Base-by-base conservation (phyloP, 1,284 basidiomycete species). In the Schizophyllum amplum region DNA sequence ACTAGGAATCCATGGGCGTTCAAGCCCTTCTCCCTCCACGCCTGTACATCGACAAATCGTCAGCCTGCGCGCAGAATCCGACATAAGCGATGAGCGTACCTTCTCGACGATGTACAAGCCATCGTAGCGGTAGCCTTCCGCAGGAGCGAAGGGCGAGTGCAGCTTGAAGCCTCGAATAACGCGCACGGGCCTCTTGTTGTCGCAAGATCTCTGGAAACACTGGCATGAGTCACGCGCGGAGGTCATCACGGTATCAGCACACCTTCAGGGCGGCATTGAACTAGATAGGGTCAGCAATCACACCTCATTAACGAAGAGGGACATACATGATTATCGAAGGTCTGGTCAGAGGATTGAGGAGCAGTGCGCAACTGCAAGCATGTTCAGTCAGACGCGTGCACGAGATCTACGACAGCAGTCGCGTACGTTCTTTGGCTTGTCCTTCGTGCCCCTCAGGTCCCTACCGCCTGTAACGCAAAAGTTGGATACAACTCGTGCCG, bases 101-200 rank as follows among this genome's bases (percentile, higher is more conserved):
- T 83, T 83, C 68, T 87, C 86, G 5, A 91, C 86, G 1, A 68
- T 72, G 66, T 94, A 94, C 24, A 94, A 73, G 0, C 92, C 92
- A 63, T 92, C 87, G 66, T 94, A 94, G 9, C 91, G 84, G 65
- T 92, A 94, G 17, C 89, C 89, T 75, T 88, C 83, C 24, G 71
- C 75, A 11, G 89, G 90, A 9, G 86, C 87, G 63, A 83, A 92
- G 15, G 71, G 70, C 0, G 86, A 88, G 20, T 70, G 67, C n/a
- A 83, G 71, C 66, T 94, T 94, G 75, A 70, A 93, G 0, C 91
- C 92, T 24, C 92, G 80, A 57, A 94, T 84, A 2, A 94, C 90
- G 15, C 92, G 79, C 9, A 94, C 76, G 11, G 90, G 90, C 57
- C 86, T 89, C 59, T 79, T 79, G 0, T 84, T 89, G 64, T 90